These are phyloP conservation scores for Aspergillus ochraceoroseus DNA, from an alignment of 2,329 filamentous ascomycete genomes.

Conservation along the genomic window DNA sequence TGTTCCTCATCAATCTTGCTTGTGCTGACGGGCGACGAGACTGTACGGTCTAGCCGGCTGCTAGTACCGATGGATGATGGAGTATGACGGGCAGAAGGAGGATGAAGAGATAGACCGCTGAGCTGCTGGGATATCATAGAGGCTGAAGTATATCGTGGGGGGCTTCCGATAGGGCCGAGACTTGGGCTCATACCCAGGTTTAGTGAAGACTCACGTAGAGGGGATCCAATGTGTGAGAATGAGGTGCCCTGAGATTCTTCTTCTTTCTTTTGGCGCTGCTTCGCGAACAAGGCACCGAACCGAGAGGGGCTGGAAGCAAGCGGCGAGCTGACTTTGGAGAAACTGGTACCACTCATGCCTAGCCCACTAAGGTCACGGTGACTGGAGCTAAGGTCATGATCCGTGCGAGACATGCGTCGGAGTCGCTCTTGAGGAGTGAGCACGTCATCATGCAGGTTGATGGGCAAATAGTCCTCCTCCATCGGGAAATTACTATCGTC, in stretches of 20 bases:
- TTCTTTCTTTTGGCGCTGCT: constrained; percentile 49
- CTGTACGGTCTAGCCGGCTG: constrained; percentile 42
- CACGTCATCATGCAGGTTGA: constrained; percentile 58
- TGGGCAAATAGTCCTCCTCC: constrained; percentile 84
- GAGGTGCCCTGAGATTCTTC: constrained; percentile 47
- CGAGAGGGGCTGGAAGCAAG: constrained; percentile 58
- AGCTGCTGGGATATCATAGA: constrained; percentile 59
- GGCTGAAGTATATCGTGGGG: constrained; percentile 55
- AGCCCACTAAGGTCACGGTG: constrained; percentile 50
- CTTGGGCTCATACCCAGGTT: constrained; percentile 49
- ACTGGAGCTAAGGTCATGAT: constrained; percentile 47
- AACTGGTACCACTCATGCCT: constrained; percentile 47
- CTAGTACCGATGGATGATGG: constrained; percentile 30
- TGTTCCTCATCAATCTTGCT: constrained; percentile 49
- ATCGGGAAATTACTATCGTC: constrained; percentile 65
- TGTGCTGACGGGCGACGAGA: constrained; percentile 45
- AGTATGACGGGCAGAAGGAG: constrained; percentile 37
- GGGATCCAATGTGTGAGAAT: constrained; percentile 61
- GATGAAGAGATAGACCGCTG: constrained; percentile 43
- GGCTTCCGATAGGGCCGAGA: constrained; percentile 49
- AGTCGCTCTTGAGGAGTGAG: constrained; percentile 59
- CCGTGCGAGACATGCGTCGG: constrained; percentile 56
- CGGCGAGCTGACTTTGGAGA: constrained; percentile 52
- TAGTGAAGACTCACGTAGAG: constrained; percentile 58
- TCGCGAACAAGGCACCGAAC: constrained; percentile 57